These are phyloP conservation scores for Yamadazyma dendronema DNA, from an alignment of 1,139 yeast genomes.

Conservation along the genomic window DNA sequence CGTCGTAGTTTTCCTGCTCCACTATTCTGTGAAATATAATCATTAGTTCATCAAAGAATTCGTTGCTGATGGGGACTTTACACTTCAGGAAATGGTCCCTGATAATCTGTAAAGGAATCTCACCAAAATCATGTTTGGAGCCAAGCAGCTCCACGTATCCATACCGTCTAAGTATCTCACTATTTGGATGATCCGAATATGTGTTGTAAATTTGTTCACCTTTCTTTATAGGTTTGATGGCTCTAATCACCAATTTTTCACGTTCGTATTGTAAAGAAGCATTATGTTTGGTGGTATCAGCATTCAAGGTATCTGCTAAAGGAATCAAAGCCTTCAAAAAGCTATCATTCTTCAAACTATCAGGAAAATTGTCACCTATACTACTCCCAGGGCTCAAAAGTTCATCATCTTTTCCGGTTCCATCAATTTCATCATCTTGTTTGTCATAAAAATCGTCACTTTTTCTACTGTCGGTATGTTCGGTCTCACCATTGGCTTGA, in stretches of 20 bases:
- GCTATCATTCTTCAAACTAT: conserved; percentile 32
- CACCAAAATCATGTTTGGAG: conserved; percentile 80
- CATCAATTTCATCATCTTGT: neutral
- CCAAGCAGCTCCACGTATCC: conserved; percentile 85
- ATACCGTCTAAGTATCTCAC: conserved; percentile 83
- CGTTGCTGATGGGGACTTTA: conserved; percentile 17
- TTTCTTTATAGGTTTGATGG: conserved; percentile 56
- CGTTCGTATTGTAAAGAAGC: conserved; percentile 60
- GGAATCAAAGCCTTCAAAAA: conserved; percentile 87
- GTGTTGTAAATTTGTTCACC: conserved; percentile 84
- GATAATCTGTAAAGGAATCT: conserved; percentile 50
- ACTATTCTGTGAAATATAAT: conserved; percentile 24
- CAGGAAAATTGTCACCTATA: conserved; percentile 26
- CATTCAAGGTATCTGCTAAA: conserved; percentile 84
- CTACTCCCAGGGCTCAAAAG: conserved; percentile 1
- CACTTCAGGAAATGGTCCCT: conserved; percentile 23
- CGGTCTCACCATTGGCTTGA: neutral
- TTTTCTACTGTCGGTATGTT: neutral
- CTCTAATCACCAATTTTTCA: conserved; percentile 59
- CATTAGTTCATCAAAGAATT: conserved; percentile 30
- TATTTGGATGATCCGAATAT: conserved; percentile 87
- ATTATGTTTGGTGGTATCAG: conserved; percentile 77
- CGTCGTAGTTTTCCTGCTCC: conserved; percentile 29
- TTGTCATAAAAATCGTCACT: neutral
- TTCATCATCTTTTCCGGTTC: neutral